Evolutionary conservation across 2,329 filamentous ascomycete genomes (phyloP), one percentile per base, ranked within the genome.

Genomic region (Sphaerulina vaccinii): DNA sequence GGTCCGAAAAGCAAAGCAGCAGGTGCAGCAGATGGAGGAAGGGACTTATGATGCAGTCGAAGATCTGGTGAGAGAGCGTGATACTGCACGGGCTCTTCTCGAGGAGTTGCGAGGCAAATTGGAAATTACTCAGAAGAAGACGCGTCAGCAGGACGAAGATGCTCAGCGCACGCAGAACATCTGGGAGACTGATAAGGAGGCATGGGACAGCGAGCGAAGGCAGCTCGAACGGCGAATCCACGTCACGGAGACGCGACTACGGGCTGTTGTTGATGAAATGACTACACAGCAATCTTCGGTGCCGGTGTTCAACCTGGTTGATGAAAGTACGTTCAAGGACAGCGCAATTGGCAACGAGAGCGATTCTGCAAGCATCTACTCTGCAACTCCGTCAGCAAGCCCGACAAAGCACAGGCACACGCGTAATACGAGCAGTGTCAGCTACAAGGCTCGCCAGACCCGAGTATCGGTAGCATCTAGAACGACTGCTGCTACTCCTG

Each of bases 231-330:
- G 88, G 51, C 90, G 88, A 61, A 74, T 96, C 11, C 91, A 97
- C 68, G 80, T 96, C n/a, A 87, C 90, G 1, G 93, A 99, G 72
- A 88, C 81, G 23, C 85, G 92, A 32, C 71, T 99, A 49, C 93
- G 92, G 68, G 79, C 82, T 9, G 81, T 99, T 9, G 77, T 99
- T 38, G 89, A 92, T 32, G 93, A 97, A 70, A 82, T 99, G 43
- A 84, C 84, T n/a, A 79, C 81, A 3, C 83, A 83, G 51, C 84
- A 90, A 62, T 75, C 75, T 9, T 54, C 57, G 29, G 60, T 64
- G 23, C 63, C 70, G 9, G 8, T 32, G 8, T 63, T 65, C 22
- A 67, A 67, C 5, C 60, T 72, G 2, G 82, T 85, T 11, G 75
- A 71, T 1, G 84, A 88, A 36, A 82, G 86, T 33, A 73, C 73